Percentiles rank a stretch among this genome's conserved stretches.
Evolutionary conservation across 1,139 yeast genomes (phyloP).

Genomic region (Kodamaea plutei): DNA sequence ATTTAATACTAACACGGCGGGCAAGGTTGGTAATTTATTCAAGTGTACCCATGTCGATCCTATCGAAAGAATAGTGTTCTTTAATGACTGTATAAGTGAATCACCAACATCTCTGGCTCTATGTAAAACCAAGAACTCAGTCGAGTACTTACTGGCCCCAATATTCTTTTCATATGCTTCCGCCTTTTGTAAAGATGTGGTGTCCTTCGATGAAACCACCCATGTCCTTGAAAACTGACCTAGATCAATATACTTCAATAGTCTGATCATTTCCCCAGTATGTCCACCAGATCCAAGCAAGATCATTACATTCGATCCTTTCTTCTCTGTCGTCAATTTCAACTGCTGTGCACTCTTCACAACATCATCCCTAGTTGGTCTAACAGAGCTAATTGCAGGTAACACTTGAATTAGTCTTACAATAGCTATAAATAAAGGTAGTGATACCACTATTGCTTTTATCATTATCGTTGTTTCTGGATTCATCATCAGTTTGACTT

Average conservation of each 20-base stretch:
- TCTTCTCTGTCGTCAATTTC: background rate
- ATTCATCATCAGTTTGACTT: constrained; percentile 25
- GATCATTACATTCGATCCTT: constrained; percentile 41
- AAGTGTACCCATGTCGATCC: constrained; percentile 23
- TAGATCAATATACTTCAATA: constrained; percentile 40
- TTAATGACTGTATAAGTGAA: constrained; percentile 45
- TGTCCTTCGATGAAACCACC: constrained; percentile 55
- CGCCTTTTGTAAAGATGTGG: constrained; percentile 52
- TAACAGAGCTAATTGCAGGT: constrained; percentile 26
- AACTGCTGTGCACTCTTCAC: constrained; percentile 2
- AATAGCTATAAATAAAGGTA: constrained; percentile 23
- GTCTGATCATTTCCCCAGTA: constrained; percentile 88
- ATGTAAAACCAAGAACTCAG: constrained; percentile 40
- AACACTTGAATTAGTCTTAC: constrained; percentile 27
- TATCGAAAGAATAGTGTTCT: constrained; percentile 47
- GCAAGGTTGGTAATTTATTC: constrained; percentile 23
- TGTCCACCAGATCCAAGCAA: constrained; percentile 87
- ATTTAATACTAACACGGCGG: constrained; percentile 62
- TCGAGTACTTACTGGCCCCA: constrained; percentile 12
- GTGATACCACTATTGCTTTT: constrained; percentile 17
- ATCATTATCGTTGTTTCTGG: constrained; percentile 23
- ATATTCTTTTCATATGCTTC: constrained; percentile 33
- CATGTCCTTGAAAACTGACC: constrained; percentile 34
- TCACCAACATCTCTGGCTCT: constrained; percentile 83
- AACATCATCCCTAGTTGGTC: background rate